Base-by-base conservation (phyloP, 495 filamentous ascomycete species). In the Pyronema domesticum region DNA sequence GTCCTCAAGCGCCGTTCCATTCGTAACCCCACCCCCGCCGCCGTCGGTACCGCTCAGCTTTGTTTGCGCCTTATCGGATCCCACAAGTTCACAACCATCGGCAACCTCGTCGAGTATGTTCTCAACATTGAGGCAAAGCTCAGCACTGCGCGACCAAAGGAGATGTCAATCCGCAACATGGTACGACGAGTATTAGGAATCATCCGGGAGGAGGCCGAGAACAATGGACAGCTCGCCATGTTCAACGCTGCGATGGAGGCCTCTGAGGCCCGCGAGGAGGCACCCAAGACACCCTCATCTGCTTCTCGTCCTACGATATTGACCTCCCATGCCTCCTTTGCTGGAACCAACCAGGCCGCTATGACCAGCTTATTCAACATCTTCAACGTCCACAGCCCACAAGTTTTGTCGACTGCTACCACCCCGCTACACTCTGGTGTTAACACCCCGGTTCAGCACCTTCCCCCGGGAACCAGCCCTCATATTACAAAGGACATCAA, bases 141-240 rank as follows among this genome's bases (percentile, higher is more conserved):
- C 37, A 78, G 80, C 37, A 74, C 80, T 37, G 87, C 91, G 9
- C 86, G 91, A 57, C 89, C 91, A 11, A 73, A 81, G 14, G 91
- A 95, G 69, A 79, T 93, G 62, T 86, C 84, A 3, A 87, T 95
- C 19, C 89, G 89, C 46, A 98, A 96, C 60, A 83, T 96, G 60
- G 85, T 94, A 34, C 76, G 89, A 52, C 81, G 91, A 54, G 83
- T 95, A 14, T 71, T 98, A 17, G 87, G 86, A 37, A 73, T 96
- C 48, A 87, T 98, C 58, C 79, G 91, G 19, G 89, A 95, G 63
- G 89, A 95, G 62, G 81, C 82, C 36, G 79, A 85, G 49, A 87
- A 89, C 60, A 82, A 87, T 51, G 71, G 82, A 44, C 85, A 82
- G 46, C 81, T 73, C 39, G 83, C 83, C 54, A 70, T 70, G 8